A percentile compares a stretch with the other conserved stretches of the same genome.
Conservation (phyloP, 2,329 filamentous ascomycete species). For the Nemania sp. region DNA sequence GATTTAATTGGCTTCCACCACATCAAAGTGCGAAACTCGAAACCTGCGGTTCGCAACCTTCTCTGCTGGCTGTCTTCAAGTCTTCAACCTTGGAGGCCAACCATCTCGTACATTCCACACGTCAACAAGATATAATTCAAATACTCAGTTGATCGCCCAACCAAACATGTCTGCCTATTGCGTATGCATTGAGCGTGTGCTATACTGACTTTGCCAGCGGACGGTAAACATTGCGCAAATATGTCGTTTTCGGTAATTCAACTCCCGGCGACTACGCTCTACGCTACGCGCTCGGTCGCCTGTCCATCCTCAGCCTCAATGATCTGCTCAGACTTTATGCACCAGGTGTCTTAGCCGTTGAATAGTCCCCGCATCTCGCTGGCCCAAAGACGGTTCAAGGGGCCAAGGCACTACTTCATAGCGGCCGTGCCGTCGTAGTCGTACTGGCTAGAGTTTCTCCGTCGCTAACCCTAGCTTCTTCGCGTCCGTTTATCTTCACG, state of each 20-base stretch:
- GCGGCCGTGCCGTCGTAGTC: neutral
- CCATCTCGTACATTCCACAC: neutral
- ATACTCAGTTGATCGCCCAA: neutral
- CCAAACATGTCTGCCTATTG: neutral
- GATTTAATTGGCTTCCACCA: constrained; percentile 7
- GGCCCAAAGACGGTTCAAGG: no score
- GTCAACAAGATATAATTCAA: neutral
- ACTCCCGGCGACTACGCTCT: no score
- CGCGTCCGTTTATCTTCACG: no score
- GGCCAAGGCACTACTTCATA: no score
- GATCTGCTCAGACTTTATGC: constrained; percentile 20
- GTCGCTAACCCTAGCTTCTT: no score
- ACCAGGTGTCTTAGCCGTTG: constrained; percentile 1
- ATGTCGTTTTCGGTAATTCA: no score
- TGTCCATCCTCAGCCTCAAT: constrained; percentile 20
- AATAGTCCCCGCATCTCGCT: neutral
- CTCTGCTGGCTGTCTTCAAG: neutral
- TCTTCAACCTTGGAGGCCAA: neutral
- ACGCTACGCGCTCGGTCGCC: neutral
- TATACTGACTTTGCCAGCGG: no score
- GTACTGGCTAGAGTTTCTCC: neutral
- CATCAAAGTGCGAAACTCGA: no score
- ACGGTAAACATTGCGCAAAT: no score
- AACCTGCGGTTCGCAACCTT: no score
- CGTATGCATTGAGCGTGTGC: no score